Evolutionary conservation across 768 basidiomycete species (phyloP).

Genomic region (Leccinum arenicola): DNA sequence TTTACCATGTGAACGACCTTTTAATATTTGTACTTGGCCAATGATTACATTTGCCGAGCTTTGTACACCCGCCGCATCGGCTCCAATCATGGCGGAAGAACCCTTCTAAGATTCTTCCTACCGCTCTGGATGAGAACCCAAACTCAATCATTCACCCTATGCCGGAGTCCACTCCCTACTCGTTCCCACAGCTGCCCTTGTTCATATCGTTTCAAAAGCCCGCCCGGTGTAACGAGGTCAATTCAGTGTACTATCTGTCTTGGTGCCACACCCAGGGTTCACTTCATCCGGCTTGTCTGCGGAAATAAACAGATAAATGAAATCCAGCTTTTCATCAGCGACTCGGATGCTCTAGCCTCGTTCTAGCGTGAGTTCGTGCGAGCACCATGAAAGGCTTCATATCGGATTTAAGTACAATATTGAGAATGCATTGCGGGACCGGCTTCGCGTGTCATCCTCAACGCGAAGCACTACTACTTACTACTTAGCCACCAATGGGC

Average conservation of each 20-base stretch:
- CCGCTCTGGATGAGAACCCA: not conserved
- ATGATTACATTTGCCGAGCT: not conserved
- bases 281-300: slow-evolving; percentile 10
- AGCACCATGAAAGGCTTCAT: slow-evolving; percentile 3
- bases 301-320: slow-evolving; percentile 26
- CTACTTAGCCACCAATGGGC: slow-evolving; percentile 1
- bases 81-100: not conserved
- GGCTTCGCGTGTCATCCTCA: not conserved
- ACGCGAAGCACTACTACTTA: not conserved
- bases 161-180: not conserved
- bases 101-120: not conserved
- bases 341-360: slow-evolving; percentile 1
- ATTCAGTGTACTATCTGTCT: not conserved
- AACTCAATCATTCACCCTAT: not conserved
- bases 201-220: slow-evolving; percentile 1
- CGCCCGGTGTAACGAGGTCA: slow-evolving; percentile 20
- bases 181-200: not conserved
- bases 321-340: slow-evolving; percentile 3
- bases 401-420: slow-evolving; percentile 9
- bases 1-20: slow-evolving; percentile 11
- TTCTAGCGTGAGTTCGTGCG: slow-evolving; percentile 7
- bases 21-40: slow-evolving; percentile 3
- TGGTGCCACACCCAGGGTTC: not conserved
- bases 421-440: not conserved
- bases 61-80: not conserved